These are phyloP conservation scores for Calonectria pauciramosa DNA, from an alignment of 2,329 filamentous ascomycete species.

Conservation along the genomic window DNA sequence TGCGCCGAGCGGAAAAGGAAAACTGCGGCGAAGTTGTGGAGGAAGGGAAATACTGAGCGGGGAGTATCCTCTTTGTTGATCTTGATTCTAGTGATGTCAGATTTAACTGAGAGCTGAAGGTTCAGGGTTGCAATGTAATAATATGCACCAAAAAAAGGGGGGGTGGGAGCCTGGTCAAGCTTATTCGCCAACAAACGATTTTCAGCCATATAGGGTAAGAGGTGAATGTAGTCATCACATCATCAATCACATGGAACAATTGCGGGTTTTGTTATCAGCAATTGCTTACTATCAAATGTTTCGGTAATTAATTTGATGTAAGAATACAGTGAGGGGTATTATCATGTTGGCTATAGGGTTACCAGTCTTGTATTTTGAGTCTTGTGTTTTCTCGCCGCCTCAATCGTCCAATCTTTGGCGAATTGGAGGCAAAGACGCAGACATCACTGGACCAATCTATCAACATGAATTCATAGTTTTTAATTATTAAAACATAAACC, in stretches of 20 bases:
- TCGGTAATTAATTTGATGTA: neutral
- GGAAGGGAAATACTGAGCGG: neutral
- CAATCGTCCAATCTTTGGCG: neutral
- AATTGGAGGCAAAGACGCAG: neutral
- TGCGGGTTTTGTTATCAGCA: neutral
- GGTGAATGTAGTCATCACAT: too few relatives aligned
- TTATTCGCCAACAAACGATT: neutral
- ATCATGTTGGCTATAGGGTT: neutral
- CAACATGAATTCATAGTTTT: neutral
- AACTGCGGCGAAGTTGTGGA: neutral
- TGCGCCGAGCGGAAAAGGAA: neutral
- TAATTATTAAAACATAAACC: neutral
- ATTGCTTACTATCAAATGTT: neutral
- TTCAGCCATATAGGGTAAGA: neutral
- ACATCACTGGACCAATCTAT: neutral
- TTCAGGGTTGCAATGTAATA: neutral
- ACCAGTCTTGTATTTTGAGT: neutral
- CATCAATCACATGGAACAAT: neutral
- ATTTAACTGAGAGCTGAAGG: neutral
- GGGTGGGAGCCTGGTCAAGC: neutral
- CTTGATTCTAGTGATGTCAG: neutral
- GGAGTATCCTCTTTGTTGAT: neutral
- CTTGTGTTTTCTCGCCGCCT: too few relatives aligned
- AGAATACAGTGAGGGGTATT: neutral
- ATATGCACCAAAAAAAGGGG: neutral